Conservation (phyloP, 176 grass and related monocot species). For the Oryza brachyantha region DNA sequence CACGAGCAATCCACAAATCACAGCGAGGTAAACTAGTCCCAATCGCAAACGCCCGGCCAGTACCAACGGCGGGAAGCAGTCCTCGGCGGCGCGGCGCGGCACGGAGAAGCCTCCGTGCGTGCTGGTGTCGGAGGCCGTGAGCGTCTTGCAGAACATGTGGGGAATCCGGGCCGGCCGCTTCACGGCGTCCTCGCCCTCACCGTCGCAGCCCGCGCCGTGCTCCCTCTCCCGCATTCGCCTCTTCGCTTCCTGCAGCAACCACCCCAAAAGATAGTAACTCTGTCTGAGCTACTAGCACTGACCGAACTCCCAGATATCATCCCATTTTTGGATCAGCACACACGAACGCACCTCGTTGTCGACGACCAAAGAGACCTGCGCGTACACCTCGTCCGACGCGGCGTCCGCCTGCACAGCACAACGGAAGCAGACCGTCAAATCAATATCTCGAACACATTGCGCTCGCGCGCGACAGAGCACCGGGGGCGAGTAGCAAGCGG, state of each 20-base stretch:
- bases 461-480: not conserved
- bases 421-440: not conserved
- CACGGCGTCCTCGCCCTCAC: constrained; percentile 22
- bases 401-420: constrained; percentile 62
- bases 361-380: constrained; percentile 57
- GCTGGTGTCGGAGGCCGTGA: constrained; percentile 91
- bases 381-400: constrained; percentile 80
- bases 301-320: not conserved
- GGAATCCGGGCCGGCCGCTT: constrained; percentile 49
- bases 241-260: constrained; percentile 26
- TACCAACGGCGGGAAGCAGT: constrained; percentile 96
- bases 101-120: constrained; percentile 94
- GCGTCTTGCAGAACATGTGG: constrained; percentile 98
- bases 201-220: constrained; percentile 30
- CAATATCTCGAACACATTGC: constrained; percentile 29
- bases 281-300: not conserved
- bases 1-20: constrained; percentile 2
- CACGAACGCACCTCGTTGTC: constrained; percentile 46
- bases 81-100: constrained; percentile 88
- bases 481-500: not conserved
- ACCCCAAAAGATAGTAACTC: not conserved
- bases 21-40: not conserved
- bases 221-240: constrained; percentile 27
- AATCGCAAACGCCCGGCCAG: not conserved
- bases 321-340: not conserved